These are phyloP conservation scores for Prillingera fragicola DNA, from an alignment of 1,284 basidiomycete genomes.

Conservation along the genomic window DNA sequence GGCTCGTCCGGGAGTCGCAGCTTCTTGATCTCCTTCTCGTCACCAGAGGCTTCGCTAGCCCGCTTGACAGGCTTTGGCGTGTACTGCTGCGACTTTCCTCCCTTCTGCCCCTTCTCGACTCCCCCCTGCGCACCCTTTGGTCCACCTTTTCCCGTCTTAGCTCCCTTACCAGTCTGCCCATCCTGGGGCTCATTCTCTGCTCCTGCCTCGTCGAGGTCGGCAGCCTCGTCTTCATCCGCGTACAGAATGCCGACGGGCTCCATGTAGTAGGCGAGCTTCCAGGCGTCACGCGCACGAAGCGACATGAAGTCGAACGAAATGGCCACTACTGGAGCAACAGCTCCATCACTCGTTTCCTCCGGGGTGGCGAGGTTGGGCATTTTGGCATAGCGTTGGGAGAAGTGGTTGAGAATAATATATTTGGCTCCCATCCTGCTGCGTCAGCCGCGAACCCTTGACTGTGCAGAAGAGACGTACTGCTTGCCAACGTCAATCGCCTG, in stretches of 20 bases:
- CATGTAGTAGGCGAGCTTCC: constrained; percentile 70
- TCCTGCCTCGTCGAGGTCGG: constrained; percentile 41
- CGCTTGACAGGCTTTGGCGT: too few relatives aligned
- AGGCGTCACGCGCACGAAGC: constrained; percentile 68
- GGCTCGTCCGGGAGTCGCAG: too few relatives aligned
- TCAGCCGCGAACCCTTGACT: not conserved
- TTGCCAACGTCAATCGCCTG: constrained; percentile 75
- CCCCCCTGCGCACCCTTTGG: not conserved
- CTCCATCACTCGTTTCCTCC: constrained; percentile 3
- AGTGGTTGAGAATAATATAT: constrained; percentile 84
- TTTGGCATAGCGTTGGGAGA: constrained; percentile 89
- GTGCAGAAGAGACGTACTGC: constrained; percentile 50
- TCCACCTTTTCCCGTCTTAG: constrained; percentile 1
- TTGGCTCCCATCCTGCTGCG: constrained; percentile 69
- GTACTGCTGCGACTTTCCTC: too few relatives aligned
- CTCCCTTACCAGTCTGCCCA: not conserved
- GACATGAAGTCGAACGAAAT: constrained; percentile 77
- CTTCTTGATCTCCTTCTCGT: too few relatives aligned
- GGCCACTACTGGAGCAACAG: constrained; percentile 53
- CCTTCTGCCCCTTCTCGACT: not conserved
- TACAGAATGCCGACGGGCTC: constrained; percentile 66
- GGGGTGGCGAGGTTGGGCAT: constrained; percentile 55
- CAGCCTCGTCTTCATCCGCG: constrained; percentile 56
- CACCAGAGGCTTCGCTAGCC: too few relatives aligned
- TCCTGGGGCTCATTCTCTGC: not conserved